Base-by-base conservation (phyloP, 768 basidiomycete genomes). In the Cystofilobasidium bisporidii region DNA sequence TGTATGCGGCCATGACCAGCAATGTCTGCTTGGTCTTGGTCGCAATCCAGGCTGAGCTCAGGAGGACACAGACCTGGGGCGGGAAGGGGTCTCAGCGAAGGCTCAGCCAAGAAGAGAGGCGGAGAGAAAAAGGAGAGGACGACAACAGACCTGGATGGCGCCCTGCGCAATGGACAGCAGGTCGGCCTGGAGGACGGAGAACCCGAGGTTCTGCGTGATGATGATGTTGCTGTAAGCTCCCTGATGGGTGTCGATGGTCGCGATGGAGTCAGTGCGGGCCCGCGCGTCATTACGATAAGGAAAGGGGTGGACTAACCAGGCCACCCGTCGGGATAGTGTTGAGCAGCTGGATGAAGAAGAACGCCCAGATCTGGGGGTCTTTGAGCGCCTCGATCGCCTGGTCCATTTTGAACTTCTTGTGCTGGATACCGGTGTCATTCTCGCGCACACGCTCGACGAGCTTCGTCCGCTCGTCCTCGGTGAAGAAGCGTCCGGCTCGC, bases 171-270 rank as follows among this genome's bases (percentile, higher is more conserved):
- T 71, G 0, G 81, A 81, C n/a, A 83, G 75, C n/a, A 83, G 72
- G 70, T 83, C 82, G 15, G 82, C 82, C 71, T 83, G 82, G 22
- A 81, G 72, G 26, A 77, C 76, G 5, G 80, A 79, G 72, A 80
- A 83, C 24, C 82, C 82, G 11, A 65, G 48, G 30, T 53, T 58
- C 11, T 24, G 41, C 36, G 38, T 41, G 26, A 56, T 56, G 66
- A 83, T 82, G 67, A 83, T 80, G 70, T 83, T 82, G n/a, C 80
- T 79, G 73, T 82, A 83, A 2, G 81, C 81, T 18, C 81, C 80
- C 81, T 58, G 81, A 80, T 14, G 80, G 79, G 26, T 81, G 81
- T 48, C 82, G 14, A n/a, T 22, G 15, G 12, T 28, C 53, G 36
- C 5, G 6, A 12, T 36, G 36, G 36, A 56, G 26, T 2, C 73